Evolutionary conservation across 2,329 filamentous ascomycete species (phyloP), one percentile per base, ranked within the genome.

Genomic region (Dactylellina drechsleri): DNA sequence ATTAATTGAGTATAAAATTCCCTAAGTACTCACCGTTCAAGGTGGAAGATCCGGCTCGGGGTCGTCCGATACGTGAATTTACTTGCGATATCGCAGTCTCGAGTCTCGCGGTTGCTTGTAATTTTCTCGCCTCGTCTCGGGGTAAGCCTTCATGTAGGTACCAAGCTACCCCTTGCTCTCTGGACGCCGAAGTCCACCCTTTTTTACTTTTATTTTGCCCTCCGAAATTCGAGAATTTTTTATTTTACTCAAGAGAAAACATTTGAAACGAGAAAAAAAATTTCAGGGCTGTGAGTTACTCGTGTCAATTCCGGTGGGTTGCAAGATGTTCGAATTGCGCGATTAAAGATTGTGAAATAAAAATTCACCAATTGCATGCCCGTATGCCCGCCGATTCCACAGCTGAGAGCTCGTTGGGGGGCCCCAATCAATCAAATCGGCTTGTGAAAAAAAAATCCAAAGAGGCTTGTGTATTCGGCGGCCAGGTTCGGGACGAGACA

Each of bases 41-140:
- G 1, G 31, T 7, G 31, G 6, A 36, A 36, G 31, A 36, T 47
- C 57, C 65, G 65, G 16, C 65, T 61, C 65, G 62, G 65, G 56
- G 23, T 12, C 10, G n/a, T 16, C 43, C 16, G 31, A 36, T 47
- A 8, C 23, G 41, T 23, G 23, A 15, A 8, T 26, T 13, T 6
- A 49, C 20, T 54, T 40, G 52, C 64, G 64, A 67, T 54, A 67
- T 67, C 54, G 64, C 64, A 67, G 64, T 67, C 53, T 59, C 64
- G 64, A 67, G 64, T 56, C 8, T 59, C 23, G 10, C 4, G 6
- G 18, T 52, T 7, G 66, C 41, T 16, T 49, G 40, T 26, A 16
- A 41, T 28, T 58, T 36, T 45, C 47, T 60, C 54, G 43, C 59
- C 57, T 57, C 62, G 64, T 68, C 62, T 67, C 65, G 61, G 57